phyloP scores from a whole-genome alignment of 139 green algal genomes.

The Tetraselmis chui region DNA sequence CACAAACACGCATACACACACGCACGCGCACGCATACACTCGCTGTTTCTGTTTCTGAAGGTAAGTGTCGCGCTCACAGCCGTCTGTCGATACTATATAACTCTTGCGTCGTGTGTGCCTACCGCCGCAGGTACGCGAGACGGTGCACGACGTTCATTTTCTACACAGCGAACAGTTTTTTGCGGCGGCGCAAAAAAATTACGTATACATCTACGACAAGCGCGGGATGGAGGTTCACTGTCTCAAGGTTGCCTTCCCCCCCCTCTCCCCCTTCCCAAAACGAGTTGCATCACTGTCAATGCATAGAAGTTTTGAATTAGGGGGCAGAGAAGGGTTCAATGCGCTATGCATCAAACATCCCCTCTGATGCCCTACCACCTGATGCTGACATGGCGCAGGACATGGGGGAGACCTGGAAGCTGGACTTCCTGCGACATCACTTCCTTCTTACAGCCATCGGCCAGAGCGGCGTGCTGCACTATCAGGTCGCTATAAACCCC shows the following conservation, averaged over 20 bases:
- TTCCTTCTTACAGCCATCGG: constrained; percentile 87
- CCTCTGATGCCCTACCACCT: background rate
- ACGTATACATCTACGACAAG: constrained; percentile 98
- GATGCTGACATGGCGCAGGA: too few relatives aligned
- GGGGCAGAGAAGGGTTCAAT: too few relatives aligned
- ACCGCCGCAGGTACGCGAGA: constrained; percentile 74
- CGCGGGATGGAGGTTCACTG: constrained; percentile 93
- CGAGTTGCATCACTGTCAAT: too few relatives aligned
- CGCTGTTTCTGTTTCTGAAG: constrained; percentile 1
- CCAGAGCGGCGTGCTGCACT: constrained; percentile 68
- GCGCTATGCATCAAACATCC: too few relatives aligned
- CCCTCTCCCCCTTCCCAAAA: too few relatives aligned
- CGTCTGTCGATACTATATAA: too few relatives aligned
- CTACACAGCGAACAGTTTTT: constrained; percentile 80
- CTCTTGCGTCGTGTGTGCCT: too few relatives aligned
- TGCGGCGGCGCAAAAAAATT: constrained; percentile 45
- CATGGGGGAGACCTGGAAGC: constrained; percentile 38
- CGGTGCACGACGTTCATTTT: constrained; percentile 73
- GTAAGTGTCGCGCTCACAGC: too few relatives aligned
- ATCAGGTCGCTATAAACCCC: too few relatives aligned
- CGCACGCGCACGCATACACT: too few relatives aligned
- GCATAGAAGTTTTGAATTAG: too few relatives aligned
- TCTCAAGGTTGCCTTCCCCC: constrained; percentile 63
- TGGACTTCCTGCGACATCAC: constrained; percentile 95
- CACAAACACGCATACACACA: too few relatives aligned